Conservation (phyloP, 371 early-diverging fungal genomes). For the Mucor racemosus region DNA sequence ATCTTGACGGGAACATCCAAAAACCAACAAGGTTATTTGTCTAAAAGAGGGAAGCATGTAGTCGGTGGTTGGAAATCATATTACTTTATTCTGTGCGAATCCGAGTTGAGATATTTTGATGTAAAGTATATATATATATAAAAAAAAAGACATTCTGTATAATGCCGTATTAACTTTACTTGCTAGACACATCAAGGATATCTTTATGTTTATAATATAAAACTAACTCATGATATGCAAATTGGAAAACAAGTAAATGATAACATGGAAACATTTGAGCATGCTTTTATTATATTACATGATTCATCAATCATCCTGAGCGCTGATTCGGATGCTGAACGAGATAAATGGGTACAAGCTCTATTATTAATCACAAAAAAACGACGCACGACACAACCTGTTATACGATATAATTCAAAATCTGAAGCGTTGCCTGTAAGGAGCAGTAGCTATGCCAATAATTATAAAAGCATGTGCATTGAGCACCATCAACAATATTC, state of each 20-base stretch:
- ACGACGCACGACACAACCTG: background rate
- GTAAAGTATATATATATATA: too few relatives aligned
- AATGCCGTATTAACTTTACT: too few relatives aligned
- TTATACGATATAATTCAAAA: background rate
- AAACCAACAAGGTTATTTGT: slow-evolving; percentile 72
- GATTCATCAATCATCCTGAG: slow-evolving; percentile 72
- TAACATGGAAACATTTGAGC: slow-evolving; percentile 54
- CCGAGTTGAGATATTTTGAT: background rate
- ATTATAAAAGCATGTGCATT: background rate
- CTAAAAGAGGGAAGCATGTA: slow-evolving; percentile 82
- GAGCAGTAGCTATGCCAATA: background rate
- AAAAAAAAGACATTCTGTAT: too few relatives aligned
- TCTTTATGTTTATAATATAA: background rate
- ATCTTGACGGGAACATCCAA: background rate
- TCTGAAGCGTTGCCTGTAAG: background rate
- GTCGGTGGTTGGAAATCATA: slow-evolving; percentile 90
- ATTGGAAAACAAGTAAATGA: slow-evolving; percentile 26
- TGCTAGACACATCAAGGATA: background rate
- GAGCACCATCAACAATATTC: background rate
- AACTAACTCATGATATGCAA: slow-evolving; percentile 6
- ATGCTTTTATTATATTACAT: slow-evolving; percentile 71
- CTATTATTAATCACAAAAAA: slow-evolving; percentile 23
- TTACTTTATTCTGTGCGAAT: slow-evolving; percentile 60
- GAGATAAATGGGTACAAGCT: slow-evolving; percentile 85
- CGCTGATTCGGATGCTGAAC: slow-evolving; percentile 84